These are phyloP conservation scores for Ogataea methylovora DNA, from an alignment of 805 yeast species.

Conservation along the genomic window DNA sequence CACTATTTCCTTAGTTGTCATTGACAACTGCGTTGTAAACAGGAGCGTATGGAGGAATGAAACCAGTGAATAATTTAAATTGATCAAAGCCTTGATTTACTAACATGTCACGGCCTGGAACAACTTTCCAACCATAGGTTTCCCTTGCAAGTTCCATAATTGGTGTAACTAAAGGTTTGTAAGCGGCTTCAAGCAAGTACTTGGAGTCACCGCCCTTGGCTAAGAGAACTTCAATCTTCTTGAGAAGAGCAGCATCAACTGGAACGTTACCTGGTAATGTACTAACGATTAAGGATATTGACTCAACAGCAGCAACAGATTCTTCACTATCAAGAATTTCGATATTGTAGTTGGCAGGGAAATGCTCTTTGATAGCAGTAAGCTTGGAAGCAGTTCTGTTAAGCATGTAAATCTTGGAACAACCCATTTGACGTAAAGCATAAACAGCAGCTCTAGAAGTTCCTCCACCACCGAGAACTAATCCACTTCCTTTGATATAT, in stretches of 20 bases:
- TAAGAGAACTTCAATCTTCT: conserved; percentile 41
- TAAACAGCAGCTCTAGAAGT: conserved; percentile 92
- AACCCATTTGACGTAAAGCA: conserved; percentile 77
- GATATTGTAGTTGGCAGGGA: conserved; percentile 54
- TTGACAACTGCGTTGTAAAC: conserved; percentile 51
- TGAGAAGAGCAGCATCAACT: conserved; percentile 43
- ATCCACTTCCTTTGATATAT: conserved; percentile 41
- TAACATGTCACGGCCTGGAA: conserved; percentile 88
- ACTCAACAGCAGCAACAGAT: conserved; percentile 35
- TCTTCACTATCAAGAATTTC: conserved; percentile 44
- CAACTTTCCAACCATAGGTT: conserved; percentile 64
- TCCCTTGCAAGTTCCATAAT: conserved; percentile 70
- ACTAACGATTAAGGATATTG: conserved; percentile 58
- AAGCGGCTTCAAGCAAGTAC: conserved; percentile 83
- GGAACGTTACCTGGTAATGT: conserved; percentile 83
- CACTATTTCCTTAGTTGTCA: conserved; percentile 4
- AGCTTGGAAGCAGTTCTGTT: conserved; percentile 75
- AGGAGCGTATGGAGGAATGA: conserved; percentile 52
- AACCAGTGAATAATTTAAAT: conserved; percentile 69
- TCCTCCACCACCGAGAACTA: conserved; percentile 96
- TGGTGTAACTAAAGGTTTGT: conserved; percentile 84
- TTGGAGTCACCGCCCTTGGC: conserved; percentile 40
- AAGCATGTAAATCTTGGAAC: conserved; percentile 64
- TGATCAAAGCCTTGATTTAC: conserved; percentile 91
- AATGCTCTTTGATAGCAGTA: conserved; percentile 45